These are phyloP conservation scores for Pugionium dolabratum DNA, from an alignment of 345 rosid genomes.

Conservation along the genomic window DNA sequence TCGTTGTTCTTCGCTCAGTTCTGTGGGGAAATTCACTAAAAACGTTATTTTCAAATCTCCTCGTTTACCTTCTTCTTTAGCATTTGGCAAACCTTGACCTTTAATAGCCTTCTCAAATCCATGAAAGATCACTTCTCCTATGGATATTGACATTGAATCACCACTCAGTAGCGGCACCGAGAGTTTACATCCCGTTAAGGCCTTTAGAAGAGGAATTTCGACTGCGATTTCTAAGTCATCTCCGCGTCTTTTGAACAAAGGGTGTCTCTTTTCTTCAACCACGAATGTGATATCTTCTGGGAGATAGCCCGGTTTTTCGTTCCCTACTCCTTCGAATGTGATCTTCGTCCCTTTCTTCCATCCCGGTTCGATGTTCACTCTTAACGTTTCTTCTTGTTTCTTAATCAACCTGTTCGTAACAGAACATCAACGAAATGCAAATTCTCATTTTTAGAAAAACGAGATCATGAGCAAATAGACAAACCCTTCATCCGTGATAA, in stretches of 20 bases:
- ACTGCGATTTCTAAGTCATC: slow-evolving; percentile 67
- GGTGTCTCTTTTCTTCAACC: slow-evolving; percentile 65
- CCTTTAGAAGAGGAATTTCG: slow-evolving; percentile 73
- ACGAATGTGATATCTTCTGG: slow-evolving; percentile 64
- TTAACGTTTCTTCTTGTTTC: slow-evolving; percentile 65
- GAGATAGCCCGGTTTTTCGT: slow-evolving; percentile 72
- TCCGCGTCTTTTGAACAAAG: slow-evolving; percentile 59
- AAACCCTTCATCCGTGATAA: slow-evolving; percentile 63
- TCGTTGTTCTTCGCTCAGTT: slow-evolving; percentile 58
- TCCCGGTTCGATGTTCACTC: slow-evolving; percentile 74
- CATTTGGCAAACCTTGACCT: slow-evolving; percentile 76
- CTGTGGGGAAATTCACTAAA: slow-evolving; percentile 58
- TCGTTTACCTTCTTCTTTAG: slow-evolving; percentile 54
- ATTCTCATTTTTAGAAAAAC: neutral
- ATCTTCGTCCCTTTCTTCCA: slow-evolving; percentile 90
- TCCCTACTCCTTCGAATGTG: slow-evolving; percentile 81
- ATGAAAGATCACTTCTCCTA: slow-evolving; percentile 60
- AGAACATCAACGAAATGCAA: neutral
- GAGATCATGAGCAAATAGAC: slow-evolving; percentile 22
- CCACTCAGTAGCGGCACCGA: slow-evolving; percentile 70
- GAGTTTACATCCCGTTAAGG: slow-evolving; percentile 75
- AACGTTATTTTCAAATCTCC: slow-evolving; percentile 64
- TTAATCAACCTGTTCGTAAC: slow-evolving; percentile 48
- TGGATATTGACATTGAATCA: slow-evolving; percentile 50
- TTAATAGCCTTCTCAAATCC: slow-evolving; percentile 60